Percentiles rank a stretch among this genome's conserved stretches.
Evolutionary conservation across 1,139 yeast genomes (phyloP).

Genomic region (Suhomyces bribrorum): DNA sequence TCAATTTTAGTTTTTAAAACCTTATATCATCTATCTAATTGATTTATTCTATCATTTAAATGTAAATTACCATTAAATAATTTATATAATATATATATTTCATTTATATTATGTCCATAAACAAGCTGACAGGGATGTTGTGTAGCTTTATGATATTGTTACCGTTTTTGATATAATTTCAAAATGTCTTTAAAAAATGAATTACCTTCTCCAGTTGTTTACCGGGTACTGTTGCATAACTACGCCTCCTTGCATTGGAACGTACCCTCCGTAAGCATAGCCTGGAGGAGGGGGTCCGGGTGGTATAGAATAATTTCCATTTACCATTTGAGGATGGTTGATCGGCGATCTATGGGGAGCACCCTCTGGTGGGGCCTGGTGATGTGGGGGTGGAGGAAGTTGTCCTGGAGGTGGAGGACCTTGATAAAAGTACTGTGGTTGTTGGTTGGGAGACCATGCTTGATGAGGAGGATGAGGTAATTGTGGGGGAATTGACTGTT

Average conservation of each 20-base stretch:
- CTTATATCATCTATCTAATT: too few species aligned
- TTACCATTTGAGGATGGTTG: slow-evolving; percentile 25
- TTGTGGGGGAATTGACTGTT: slow-evolving; percentile 20
- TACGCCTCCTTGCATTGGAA: slow-evolving; percentile 37
- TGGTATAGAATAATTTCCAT: slow-evolving; percentile 26
- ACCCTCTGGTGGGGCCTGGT: slow-evolving; percentile 13
- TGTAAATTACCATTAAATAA: too few species aligned
- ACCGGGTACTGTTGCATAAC: slow-evolving; percentile 28
- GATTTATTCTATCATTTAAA: too few species aligned
- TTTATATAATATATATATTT: too few species aligned
- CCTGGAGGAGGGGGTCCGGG: slow-evolving; percentile 33
- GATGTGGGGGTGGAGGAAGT: slow-evolving; percentile 13
- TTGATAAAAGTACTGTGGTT: slow-evolving; percentile 26
- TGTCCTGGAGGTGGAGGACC: slow-evolving; percentile 21
- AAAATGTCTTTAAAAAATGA: not conserved
- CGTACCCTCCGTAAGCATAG: slow-evolving; percentile 37
- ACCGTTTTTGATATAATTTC: too few species aligned
- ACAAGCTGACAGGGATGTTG: too few species aligned
- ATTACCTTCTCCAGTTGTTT: slow-evolving; percentile 36
- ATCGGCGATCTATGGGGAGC: slow-evolving; percentile 24
- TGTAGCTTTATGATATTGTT: too few species aligned
- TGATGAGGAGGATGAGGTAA: slow-evolving; percentile 28
- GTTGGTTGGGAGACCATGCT: slow-evolving; percentile 28
- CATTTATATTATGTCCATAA: too few species aligned
- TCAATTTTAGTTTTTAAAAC: too few species aligned